Percentiles rank a stretch among this genome's conserved stretches.
phyloP scores from a whole-genome alignment of 129 eudicot genomes.

The Calendula officinalis region DNA sequence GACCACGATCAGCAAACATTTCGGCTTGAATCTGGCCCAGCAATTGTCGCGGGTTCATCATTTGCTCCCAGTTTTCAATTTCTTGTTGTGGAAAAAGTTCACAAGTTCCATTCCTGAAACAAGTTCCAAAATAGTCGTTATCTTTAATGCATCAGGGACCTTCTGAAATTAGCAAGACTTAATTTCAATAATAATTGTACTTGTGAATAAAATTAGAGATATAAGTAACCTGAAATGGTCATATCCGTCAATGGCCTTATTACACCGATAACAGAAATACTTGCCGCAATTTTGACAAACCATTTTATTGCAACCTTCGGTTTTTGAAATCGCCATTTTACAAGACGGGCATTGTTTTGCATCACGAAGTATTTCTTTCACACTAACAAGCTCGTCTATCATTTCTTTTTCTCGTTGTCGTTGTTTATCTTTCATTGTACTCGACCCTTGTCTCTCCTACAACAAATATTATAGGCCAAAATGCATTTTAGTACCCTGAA shows the following conservation, averaged over 20 bases:
- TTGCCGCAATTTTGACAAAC: constrained; percentile 63
- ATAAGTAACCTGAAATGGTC: constrained; percentile 76
- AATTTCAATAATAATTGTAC: not conserved
- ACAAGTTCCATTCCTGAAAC: constrained; percentile 58
- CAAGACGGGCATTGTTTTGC: constrained; percentile 91
- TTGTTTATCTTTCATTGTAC: constrained; percentile 47
- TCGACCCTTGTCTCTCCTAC: constrained; percentile 45
- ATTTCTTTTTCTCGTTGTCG: constrained; percentile 55
- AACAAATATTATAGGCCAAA: not conserved
- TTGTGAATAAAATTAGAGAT: not conserved
- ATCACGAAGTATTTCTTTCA: constrained; percentile 60
- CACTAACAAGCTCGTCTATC: constrained; percentile 78
- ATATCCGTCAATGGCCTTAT: constrained; percentile 63
- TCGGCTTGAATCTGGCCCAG: constrained; percentile 49
- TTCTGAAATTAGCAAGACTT: not conserved
- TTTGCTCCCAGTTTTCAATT: constrained; percentile 60
- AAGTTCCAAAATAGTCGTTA: not conserved
- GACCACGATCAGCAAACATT: constrained; percentile 41
- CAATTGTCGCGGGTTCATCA: constrained; percentile 50
- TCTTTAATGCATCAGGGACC: no score
- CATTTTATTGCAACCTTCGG: constrained; percentile 95
- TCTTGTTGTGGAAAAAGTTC: constrained; percentile 71
- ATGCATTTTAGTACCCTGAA: no score
- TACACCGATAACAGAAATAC: constrained; percentile 84
- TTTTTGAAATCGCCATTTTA: constrained; percentile 87